A percentile compares a stretch with the other conserved stretches of the same genome.
These are phyloP conservation scores for Pleurotus sapidus DNA, from an alignment of 768 basidiomycete species.

Conservation along the genomic window DNA sequence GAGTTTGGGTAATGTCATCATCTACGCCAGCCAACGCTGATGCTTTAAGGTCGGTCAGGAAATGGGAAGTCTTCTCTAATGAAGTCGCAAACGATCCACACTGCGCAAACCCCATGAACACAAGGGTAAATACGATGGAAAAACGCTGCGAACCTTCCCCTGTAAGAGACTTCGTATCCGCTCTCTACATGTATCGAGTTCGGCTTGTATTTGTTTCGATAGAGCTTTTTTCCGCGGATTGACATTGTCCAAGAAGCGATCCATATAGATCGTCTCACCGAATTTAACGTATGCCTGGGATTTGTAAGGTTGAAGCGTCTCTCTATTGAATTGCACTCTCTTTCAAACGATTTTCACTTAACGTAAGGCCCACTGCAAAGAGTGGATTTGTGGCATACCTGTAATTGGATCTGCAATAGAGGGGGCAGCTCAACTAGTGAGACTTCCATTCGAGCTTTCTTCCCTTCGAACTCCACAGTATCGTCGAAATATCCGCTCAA, in stretches of 20 bases:
- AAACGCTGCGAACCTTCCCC: slow-evolving; percentile 53
- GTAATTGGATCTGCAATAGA: slow-evolving; percentile 91
- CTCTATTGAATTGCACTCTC: slow-evolving; percentile 94
- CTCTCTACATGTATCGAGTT: slow-evolving; percentile 63
- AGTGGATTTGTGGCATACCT: slow-evolving; percentile 47
- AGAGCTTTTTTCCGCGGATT: slow-evolving; percentile 67
- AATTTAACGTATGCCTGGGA: slow-evolving; percentile 95
- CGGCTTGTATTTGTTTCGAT: slow-evolving; percentile 66
- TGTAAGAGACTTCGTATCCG: slow-evolving; percentile 66
- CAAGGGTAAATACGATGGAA: neutral
- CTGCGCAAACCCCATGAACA: slow-evolving; percentile 29
- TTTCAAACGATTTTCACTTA: slow-evolving; percentile 25
- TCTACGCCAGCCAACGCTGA: slow-evolving; percentile 52
- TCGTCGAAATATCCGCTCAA: slow-evolving; percentile 90
- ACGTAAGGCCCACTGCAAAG: neutral
- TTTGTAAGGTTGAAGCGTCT: slow-evolving; percentile 90
- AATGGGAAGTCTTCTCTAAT: slow-evolving; percentile 53
- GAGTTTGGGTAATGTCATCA: slow-evolving; percentile 46
- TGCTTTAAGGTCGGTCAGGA: slow-evolving; percentile 48
- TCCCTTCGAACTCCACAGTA: slow-evolving; percentile 81
- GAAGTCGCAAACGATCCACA: slow-evolving; percentile 57
- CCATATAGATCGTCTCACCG: slow-evolving; percentile 82
- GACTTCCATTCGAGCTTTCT: slow-evolving; percentile 85
- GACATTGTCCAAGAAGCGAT: slow-evolving; percentile 84
- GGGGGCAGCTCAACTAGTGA: slow-evolving; percentile 85